Evolutionary conservation across 2,329 filamentous ascomycete species (phyloP).

Genomic region (Tolypocladium ophioglossoides): DNA sequence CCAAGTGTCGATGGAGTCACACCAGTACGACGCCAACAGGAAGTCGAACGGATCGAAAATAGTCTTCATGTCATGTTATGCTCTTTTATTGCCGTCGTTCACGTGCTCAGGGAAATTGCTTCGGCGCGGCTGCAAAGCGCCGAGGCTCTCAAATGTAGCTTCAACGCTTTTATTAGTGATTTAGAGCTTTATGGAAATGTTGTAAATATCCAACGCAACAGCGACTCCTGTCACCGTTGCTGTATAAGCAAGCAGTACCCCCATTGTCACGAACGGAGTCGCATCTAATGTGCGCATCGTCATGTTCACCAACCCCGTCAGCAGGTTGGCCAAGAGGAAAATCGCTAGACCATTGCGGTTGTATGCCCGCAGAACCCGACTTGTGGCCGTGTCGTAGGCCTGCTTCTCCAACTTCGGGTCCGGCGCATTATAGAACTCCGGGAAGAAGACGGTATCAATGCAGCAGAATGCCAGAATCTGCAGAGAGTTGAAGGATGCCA

Average conservation of each 20-base stretch:
- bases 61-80: neutral
- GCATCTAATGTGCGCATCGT: constrained; percentile 72
- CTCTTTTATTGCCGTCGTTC: neutral
- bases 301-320: constrained; percentile 86
- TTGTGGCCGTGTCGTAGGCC: constrained; percentile 60
- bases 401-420: constrained; percentile 49
- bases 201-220: constrained; percentile 50
- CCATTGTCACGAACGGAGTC: constrained; percentile 54
- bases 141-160: neutral
- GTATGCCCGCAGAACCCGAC: constrained; percentile 68
- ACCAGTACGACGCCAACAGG: neutral
- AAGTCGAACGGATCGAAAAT: neutral
- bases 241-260: constrained; percentile 64
- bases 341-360: constrained; percentile 82
- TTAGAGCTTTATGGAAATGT: constrained; percentile 62
- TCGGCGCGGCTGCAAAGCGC: neutral
- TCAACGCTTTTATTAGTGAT: too few species aligned
- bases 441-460: constrained; percentile 71
- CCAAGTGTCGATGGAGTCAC: neutral
- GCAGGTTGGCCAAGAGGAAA: constrained; percentile 78
- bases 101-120: neutral
- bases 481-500: constrained; percentile 79
- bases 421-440: constrained; percentile 51
- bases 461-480: constrained; percentile 71
- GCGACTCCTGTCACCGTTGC: constrained; percentile 56